Base-by-base conservation (phyloP, 1,284 basidiomycete species). In the Apiotrichum laibachii region DNA sequence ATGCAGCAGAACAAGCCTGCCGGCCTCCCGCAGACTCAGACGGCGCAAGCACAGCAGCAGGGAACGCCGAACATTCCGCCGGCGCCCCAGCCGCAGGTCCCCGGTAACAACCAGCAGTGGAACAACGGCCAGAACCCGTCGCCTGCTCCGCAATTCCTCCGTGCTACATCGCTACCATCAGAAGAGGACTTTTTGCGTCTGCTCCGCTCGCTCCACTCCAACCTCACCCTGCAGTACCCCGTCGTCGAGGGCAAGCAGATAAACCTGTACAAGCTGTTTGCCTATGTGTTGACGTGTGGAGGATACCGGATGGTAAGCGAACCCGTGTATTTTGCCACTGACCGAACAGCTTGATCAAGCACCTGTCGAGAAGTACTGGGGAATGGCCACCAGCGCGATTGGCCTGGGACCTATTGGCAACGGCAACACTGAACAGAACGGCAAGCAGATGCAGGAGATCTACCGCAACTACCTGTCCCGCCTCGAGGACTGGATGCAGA, bases 181-280 rank as follows among this genome's bases (percentile, higher is more conserved):
- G 57, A 59, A 45, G 52, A 51, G 12, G 59, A 64, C 46, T 59
- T 52, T 44, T 21, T 62, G 18, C 53, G 57, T 15, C 40, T 59
- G 8, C 45, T 62, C 16, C 60, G 60, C 10, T 55, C 40, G 2
- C 37, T 62, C n/a, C 50, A 62, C 47, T 43, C 53, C 16, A 55
- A 56, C 48, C 61, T 34, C 4, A 53, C 33, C 40, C 51, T 63
- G 19, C 51, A 57, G 26, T 63, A 65, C 44, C 60, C 63, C 2
- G 21, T 50, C 13, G 42, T 65, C 34, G 53, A 59, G 19, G 63
- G 63, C 33, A 59, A 59, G 48, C 45, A 49, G 42, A 42, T 65
- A 19, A 61, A 52, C 55, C 53, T 65, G 16, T 61, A 57, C 60
- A 56, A 47, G 39, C 53, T 65, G 31, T 62, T 65, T 43, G 53